phyloP scores from a whole-genome alignment of 108 stramenopile species.

The Chaetoceros tenuissimus region DNA sequence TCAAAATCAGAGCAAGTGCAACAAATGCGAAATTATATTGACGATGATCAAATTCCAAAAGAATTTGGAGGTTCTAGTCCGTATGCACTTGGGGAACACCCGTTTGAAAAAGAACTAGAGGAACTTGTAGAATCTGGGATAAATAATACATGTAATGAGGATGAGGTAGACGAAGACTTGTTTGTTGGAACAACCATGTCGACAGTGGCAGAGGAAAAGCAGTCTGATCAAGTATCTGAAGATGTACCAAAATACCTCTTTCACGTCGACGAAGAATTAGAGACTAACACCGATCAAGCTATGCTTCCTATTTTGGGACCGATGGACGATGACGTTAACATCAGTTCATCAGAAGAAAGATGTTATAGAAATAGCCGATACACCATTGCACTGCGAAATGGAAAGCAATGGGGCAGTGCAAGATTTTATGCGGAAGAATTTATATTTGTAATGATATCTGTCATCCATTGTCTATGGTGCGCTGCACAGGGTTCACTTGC shows the following conservation, averaged over 20 bases:
- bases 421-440: background rate
- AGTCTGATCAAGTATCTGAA: background rate
- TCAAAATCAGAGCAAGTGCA: constrained; percentile 23
- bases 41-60: constrained; percentile 46
- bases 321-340: background rate
- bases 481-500: constrained; percentile 8
- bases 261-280: background rate
- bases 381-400: background rate
- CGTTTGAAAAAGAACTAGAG: constrained; percentile 31
- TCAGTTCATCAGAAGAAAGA: background rate
- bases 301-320: background rate
- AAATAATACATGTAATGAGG: constrained; percentile 2
- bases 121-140: constrained; percentile 13
- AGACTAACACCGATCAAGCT: background rate
- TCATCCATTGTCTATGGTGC: constrained; percentile 5
- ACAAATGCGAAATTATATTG: constrained; percentile 41
- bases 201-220: background rate
- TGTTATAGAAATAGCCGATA: background rate
- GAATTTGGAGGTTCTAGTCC: constrained; percentile 49
- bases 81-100: constrained; percentile 42
- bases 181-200: background rate
- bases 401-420: background rate
- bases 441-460: constrained; percentile 1
- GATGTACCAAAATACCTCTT: background rate
- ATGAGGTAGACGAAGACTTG: constrained; percentile 2